phyloP scores from a whole-genome alignment of 2,329 filamentous ascomycete species.

The Passalora sequoiae region DNA sequence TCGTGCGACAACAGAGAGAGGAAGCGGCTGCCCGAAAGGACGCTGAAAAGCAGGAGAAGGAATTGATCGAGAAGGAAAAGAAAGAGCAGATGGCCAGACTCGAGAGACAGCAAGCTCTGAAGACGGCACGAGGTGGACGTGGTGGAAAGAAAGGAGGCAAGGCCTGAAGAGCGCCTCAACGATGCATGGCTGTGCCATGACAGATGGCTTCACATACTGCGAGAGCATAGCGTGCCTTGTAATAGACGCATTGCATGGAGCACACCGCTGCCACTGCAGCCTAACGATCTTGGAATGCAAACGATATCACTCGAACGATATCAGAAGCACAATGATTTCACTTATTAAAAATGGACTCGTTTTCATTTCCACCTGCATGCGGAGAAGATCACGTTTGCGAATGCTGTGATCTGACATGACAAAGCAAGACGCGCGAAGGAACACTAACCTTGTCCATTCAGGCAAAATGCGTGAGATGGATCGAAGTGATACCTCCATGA shows the following conservation, averaged over 20 bases:
- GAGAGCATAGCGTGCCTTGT: constrained; percentile 3
- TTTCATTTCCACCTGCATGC: background rate
- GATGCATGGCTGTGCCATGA: constrained; percentile 3
- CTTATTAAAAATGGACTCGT: background rate
- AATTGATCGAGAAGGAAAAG: constrained; percentile 54
- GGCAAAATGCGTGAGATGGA: too few relatives aligned
- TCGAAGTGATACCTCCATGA: too few relatives aligned
- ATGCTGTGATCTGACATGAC: too few relatives aligned
- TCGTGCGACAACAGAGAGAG: constrained; percentile 81
- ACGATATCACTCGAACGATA: background rate
- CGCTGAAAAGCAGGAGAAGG: constrained; percentile 53
- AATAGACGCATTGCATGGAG: constrained; percentile 17
- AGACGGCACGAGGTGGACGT: constrained; percentile 38
- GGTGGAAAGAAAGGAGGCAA: constrained; percentile 43
- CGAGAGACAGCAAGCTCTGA: constrained; percentile 42
- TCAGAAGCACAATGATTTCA: background rate
- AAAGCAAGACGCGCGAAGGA: too few relatives aligned
- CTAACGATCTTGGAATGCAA: background rate
- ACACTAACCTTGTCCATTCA: too few relatives aligned
- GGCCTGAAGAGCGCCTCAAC: constrained; percentile 15
- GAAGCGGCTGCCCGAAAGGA: constrained; percentile 77
- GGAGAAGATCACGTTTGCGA: background rate
- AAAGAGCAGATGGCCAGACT: constrained; percentile 45
- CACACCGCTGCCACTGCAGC: background rate
- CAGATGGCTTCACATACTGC: constrained; percentile 2